Percentiles rank a stretch among this genome's conserved stretches.
Conservation (phyloP, 164 flowering plant genomes). For the Annona cherimola region DNA sequence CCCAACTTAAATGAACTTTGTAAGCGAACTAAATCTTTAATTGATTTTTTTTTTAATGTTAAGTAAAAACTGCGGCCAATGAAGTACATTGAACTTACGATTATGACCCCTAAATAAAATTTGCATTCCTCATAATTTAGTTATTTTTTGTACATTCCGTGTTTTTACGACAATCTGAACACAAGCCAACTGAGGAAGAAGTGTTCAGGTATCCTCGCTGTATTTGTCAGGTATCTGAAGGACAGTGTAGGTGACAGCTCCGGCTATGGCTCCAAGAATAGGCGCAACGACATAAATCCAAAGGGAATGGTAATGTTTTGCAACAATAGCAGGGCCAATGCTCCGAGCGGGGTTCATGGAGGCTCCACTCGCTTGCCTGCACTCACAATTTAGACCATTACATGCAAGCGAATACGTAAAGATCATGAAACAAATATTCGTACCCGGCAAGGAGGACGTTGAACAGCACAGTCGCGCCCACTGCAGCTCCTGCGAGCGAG, state of each 20-base stretch:
- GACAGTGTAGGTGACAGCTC: constrained; percentile 7
- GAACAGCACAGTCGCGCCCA: constrained; percentile 31
- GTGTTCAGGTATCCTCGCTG: constrained; percentile 16
- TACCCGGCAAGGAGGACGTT: constrained; percentile 45
- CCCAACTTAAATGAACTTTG: no score
- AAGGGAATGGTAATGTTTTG: constrained; percentile 5
- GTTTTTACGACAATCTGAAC: no score
- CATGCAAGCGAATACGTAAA: not conserved
- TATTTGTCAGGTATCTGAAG: constrained; percentile 7
- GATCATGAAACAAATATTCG: not conserved
- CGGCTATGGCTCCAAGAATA: constrained; percentile 12
- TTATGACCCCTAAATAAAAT: no score
- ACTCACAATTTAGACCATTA: not conserved
- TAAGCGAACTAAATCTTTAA: no score
- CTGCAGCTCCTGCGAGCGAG: constrained; percentile 36
- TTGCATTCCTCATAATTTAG: no score
- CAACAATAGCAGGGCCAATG: constrained; percentile 29
- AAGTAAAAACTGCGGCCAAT: no score
- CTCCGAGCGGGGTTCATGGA: constrained; percentile 44
- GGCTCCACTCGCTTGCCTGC: constrained; percentile 26
- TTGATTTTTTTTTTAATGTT: no score
- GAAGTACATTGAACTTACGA: no score
- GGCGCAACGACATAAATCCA: constrained; percentile 28
- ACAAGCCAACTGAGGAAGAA: constrained; percentile 7
- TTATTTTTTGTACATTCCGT: no score